Evolutionary conservation across 352 stramenopile genomes (phyloP), one percentile per base, ranked within the genome.

Genomic region (Pilasporangium apinafurcum): DNA sequence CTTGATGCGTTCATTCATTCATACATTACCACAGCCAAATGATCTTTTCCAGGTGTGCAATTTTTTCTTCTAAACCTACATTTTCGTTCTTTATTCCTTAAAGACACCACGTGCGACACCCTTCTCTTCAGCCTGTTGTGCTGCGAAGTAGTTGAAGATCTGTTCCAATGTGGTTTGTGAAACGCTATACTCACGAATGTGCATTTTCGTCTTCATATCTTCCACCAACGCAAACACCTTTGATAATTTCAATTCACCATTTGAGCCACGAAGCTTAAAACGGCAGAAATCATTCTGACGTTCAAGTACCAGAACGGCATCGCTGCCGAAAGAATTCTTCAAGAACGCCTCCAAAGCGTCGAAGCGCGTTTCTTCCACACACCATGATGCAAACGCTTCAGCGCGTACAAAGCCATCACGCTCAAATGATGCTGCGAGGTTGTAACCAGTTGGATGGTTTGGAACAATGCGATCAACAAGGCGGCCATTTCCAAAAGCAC

Each of bases 91-190:
- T n/a, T n/a, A n/a, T n/a, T n/a, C n/a, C n/a, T n/a, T n/a, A n/a
- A n/a, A n/a, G n/a, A n/a, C n/a, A n/a, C 68, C 68, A 12, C 69
- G 64, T 24, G 73, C 73, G 17, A 83, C 62, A 18, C 67, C 69
- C 38, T 75, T 66, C 50, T 86, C 73, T 35, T 86, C 67, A 31
- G 52, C 65, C 48, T 96, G 83, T 55, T 95, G 62, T 18, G 68
- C 68, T 10, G 86, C 84, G 42, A 96, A 96, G 25, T 62, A 64
- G 54, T 96, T 95, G 66, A 97, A 97, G 36, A 97, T 93, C 53
- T 96, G 86, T 69, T 96, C 86, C 13, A 97, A 63, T 13, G 84
- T 90, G 28, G 86, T 96, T 56, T 96, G 81, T 8, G 64, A 92
- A 12, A 96, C 72, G 7, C 72, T 74, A 56, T 96, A 97, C 43